These are phyloP conservation scores for carrot (Daucus carota) DNA, from an alignment of 129 eudicot species.

Conservation along the genomic window DH1_v3.0 NC_030386.2:35210501-35211000, in stretches of 20 bases:
- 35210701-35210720: conserved; percentile 93
- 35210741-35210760: conserved; percentile 88
- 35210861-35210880: neutral
- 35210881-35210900: neutral
- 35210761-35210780: conserved; percentile 27
- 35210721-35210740: conserved; percentile 68
- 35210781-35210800: neutral
- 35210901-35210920: neutral
- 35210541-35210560: neutral
- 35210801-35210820: neutral
- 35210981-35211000: neutral
- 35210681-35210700: conserved; percentile 84
- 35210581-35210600: neutral
- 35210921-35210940: neutral
- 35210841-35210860: neutral
- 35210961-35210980: neutral
- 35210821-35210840: neutral
- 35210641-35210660: neutral
- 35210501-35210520: conserved; percentile 87
- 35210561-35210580: neutral
- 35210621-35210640: neutral
- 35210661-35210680: conserved; percentile 76
- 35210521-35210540: conserved; percentile 55
- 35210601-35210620: neutral
- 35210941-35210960: neutral